phyloP scores from a whole-genome alignment of 495 filamentous ascomycete species.

The Lindgomyces ingoldianus region DNA sequence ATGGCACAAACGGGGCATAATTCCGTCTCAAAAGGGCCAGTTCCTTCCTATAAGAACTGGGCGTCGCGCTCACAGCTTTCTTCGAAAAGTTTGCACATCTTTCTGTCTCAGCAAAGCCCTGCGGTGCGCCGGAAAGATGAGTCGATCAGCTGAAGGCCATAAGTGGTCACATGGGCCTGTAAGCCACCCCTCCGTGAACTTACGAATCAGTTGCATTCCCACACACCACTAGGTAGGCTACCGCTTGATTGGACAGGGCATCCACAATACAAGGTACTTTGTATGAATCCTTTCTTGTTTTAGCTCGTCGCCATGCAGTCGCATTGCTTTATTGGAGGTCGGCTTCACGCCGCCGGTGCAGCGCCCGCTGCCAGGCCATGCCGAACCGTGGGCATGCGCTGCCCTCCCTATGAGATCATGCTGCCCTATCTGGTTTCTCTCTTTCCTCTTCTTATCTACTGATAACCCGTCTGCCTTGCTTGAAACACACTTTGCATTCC shows the following conservation, averaged over 20 bases:
- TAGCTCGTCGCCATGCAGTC: conserved; percentile 36
- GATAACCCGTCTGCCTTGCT: conserved; percentile 6
- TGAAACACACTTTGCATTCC: conserved; percentile 6
- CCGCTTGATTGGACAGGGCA: conserved; percentile 25
- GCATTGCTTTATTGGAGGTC: conserved; percentile 25
- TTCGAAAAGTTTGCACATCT: neutral
- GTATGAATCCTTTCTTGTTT: conserved; percentile 38
- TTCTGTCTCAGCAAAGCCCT: conserved; percentile 10
- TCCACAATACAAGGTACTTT: conserved; percentile 30
- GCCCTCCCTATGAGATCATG: conserved; percentile 30
- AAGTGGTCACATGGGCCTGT: conserved; percentile 34
- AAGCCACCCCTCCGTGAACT: conserved; percentile 32
- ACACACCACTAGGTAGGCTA: conserved; percentile 23
- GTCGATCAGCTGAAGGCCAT: conserved; percentile 33
- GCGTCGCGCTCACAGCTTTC: neutral
- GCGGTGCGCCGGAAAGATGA: conserved; percentile 22
- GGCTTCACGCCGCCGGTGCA: conserved; percentile 17
- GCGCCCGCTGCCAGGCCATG: conserved; percentile 19
- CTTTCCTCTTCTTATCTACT: conserved; percentile 28
- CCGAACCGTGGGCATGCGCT: conserved; percentile 13
- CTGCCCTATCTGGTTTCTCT: conserved; percentile 13
- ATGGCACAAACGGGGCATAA: conserved; percentile 15
- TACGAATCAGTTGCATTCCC: conserved; percentile 36
- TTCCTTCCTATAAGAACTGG: conserved; percentile 18
- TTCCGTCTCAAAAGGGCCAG: conserved; percentile 10